Conservation (phyloP, 768 basidiomycete genomes). For the Serendipita sp. region DNA sequence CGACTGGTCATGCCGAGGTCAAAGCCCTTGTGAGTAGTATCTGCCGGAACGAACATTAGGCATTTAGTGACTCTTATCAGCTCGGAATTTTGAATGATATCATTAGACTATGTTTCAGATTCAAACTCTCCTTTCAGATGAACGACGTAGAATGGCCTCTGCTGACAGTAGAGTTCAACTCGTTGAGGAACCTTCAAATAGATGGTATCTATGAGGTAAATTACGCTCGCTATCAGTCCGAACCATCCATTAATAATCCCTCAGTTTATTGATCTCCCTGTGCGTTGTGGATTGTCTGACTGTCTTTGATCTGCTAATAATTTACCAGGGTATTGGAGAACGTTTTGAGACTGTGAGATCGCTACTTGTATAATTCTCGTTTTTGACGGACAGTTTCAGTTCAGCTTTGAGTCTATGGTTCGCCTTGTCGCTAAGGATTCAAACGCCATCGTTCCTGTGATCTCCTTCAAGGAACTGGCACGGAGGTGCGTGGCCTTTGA, state of each 20-base stretch:
- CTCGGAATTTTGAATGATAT: neutral
- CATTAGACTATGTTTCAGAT: neutral
- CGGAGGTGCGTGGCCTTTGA: neutral
- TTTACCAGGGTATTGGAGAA: neutral
- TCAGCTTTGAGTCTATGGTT: constrained; percentile 2
- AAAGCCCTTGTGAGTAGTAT: neutral
- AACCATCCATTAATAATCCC: neutral
- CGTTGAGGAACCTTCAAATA: neutral
- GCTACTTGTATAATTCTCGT: neutral
- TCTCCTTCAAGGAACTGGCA: constrained; percentile 2
- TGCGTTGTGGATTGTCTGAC: neutral
- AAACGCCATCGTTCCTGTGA: neutral
- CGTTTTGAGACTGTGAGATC: neutral
- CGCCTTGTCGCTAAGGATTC: constrained; percentile 4
- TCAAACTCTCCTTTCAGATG: neutral
- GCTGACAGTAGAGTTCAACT: constrained; percentile 3
- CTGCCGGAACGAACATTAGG: neutral
- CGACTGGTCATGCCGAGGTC: neutral
- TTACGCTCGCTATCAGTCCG: neutral
- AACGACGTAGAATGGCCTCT: constrained; percentile 1
- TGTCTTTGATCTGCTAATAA: neutral
- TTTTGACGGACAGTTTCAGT: neutral
- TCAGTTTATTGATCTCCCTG: constrained; percentile 1
- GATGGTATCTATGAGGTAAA: constrained; percentile 3
- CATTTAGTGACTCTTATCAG: neutral